Conservation (phyloP, 1,139 yeast genomes). For the Debaryomyces udenii region DNA sequence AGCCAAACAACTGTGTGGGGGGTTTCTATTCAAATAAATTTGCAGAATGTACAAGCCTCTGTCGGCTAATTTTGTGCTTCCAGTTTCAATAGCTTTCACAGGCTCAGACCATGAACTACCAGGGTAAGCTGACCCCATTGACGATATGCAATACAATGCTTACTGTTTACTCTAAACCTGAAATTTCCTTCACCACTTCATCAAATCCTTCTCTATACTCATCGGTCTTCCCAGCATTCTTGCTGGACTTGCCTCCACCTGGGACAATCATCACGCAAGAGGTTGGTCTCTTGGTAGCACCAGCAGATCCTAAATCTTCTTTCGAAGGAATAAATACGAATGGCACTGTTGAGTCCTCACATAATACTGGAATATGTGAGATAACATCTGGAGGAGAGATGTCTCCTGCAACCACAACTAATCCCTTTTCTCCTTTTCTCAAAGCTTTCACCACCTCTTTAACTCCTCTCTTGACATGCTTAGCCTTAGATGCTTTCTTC, state of each 20-base stretch:
- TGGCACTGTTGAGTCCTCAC: slow-evolving; percentile 93
- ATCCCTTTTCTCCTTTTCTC: slow-evolving; percentile 97
- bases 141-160: slow-evolving; percentile 9
- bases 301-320: slow-evolving; percentile 98
- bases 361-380: slow-evolving; percentile 94
- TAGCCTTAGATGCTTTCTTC: slow-evolving; percentile 96
- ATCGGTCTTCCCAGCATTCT: slow-evolving; percentile 75
- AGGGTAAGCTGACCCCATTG: no score
- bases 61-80: no score
- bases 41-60: slow-evolving; percentile 6
- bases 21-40: slow-evolving; percentile 6
- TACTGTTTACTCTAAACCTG: slow-evolving; percentile 33
- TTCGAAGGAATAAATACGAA: slow-evolving; percentile 92
- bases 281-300: slow-evolving; percentile 98
- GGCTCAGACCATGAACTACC: no score
- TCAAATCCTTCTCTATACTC: slow-evolving; percentile 93
- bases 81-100: no score
- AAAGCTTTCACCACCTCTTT: slow-evolving; percentile 98
- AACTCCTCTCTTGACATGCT: slow-evolving; percentile 98
- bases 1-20: slow-evolving; percentile 2
- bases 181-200: slow-evolving; percentile 91
- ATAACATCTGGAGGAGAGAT: slow-evolving; percentile 97
- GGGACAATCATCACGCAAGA: slow-evolving; percentile 98
- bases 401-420: slow-evolving; percentile 96
- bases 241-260: slow-evolving; percentile 87